phyloP scores from a whole-genome alignment of 345 rosid species.

The Ceriops decandra region DNA sequence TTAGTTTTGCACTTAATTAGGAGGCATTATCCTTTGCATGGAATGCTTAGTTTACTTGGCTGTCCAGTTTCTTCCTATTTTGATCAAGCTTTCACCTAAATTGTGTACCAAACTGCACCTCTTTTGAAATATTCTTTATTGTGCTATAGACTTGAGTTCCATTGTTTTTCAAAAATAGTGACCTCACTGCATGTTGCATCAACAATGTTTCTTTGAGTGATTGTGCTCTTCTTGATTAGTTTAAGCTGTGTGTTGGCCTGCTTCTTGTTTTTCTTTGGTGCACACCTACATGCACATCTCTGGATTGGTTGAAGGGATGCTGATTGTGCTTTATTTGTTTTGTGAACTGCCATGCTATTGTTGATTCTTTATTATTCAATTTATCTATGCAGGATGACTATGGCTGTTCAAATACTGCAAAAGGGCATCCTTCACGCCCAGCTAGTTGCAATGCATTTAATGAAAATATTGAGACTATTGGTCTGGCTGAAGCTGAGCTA shows the following conservation, averaged over 20 bases:
- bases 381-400: conserved; percentile 53
- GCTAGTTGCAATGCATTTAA: conserved; percentile 71
- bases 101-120: too few relatives aligned
- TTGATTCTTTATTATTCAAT: conserved; percentile 12
- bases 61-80: too few relatives aligned
- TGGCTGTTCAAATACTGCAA: conserved; percentile 37
- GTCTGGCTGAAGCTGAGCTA: conserved; percentile 48
- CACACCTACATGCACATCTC: not conserved
- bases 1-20: too few relatives aligned
- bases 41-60: too few relatives aligned
- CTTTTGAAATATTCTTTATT: too few relatives aligned
- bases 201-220: too few relatives aligned
- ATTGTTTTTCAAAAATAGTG: too few relatives aligned
- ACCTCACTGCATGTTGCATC: too few relatives aligned
- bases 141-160: too few relatives aligned
- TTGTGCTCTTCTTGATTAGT: not conserved
- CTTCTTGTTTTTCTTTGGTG: not conserved
- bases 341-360: not conserved
- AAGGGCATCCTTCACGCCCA: conserved; percentile 63
- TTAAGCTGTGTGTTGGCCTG: not conserved
- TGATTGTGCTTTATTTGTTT: not conserved
- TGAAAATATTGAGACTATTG: conserved; percentile 42
- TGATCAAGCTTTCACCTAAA: too few relatives aligned
- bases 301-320: not conserved
- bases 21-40: too few relatives aligned